Conservation (phyloP, 768 basidiomycete species). For the Brasilioporus rufonigricans region DNA sequence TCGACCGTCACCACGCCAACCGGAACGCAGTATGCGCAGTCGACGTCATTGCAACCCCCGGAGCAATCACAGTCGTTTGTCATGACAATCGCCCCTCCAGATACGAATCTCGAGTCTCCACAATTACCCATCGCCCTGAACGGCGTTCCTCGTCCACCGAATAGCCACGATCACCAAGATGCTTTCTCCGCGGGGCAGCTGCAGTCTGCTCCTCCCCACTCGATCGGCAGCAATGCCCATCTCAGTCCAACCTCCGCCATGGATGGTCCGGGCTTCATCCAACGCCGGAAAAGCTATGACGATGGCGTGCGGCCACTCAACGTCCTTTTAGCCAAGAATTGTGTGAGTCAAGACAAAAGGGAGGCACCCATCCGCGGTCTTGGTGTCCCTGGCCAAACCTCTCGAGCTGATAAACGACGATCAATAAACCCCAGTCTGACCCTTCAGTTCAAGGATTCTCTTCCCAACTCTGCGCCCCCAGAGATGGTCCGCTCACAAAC, state of each 20-base stretch:
- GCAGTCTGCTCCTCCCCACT: slow-evolving; percentile 20
- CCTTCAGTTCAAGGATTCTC: slow-evolving; percentile 26
- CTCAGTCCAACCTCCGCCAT: slow-evolving; percentile 23
- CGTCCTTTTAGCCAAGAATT: slow-evolving; percentile 28
- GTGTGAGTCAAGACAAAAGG: slow-evolving; percentile 9
- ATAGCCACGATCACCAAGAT: not conserved
- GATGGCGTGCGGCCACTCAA: slow-evolving; percentile 42
- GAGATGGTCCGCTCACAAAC: slow-evolving; percentile 34
- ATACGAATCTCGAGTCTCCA: slow-evolving; percentile 3
- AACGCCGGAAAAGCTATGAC: slow-evolving; percentile 44
- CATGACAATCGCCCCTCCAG: slow-evolving; percentile 45
- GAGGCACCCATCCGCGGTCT: slow-evolving; percentile 11
- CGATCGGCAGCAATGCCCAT: slow-evolving; percentile 8
- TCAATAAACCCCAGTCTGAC: slow-evolving; percentile 55
- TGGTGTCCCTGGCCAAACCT: slow-evolving; percentile 29
- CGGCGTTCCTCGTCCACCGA: not conserved
- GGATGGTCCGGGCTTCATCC: slow-evolving; percentile 2
- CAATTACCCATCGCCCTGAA: slow-evolving; percentile 8
- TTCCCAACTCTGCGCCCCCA: slow-evolving; percentile 15
- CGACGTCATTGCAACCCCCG: slow-evolving; percentile 19
- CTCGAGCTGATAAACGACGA: slow-evolving; percentile 44
- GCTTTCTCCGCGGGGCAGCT: slow-evolving; percentile 2
- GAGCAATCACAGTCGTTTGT: slow-evolving; percentile 37
- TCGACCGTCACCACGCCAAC: slow-evolving; percentile 19
- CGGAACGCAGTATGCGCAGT: slow-evolving; percentile 10